Base-by-base conservation (phyloP, 768 basidiomycete species). In the Rhizopogon roseolus region DNA sequence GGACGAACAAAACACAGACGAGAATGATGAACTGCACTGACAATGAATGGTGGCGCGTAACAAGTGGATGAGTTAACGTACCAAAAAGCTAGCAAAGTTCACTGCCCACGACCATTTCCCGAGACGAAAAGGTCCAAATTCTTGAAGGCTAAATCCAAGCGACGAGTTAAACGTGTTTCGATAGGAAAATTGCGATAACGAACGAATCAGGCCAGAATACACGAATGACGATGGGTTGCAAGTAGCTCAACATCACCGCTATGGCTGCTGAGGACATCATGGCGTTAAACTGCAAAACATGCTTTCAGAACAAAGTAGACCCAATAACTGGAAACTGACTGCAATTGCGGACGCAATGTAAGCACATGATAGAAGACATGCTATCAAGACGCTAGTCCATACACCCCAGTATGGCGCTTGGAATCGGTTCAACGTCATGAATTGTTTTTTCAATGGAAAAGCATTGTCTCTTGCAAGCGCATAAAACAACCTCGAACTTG, bases 291-390 rank as follows among this genome's bases (percentile, higher is more conserved):
- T 75, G 49, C 43, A 8, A 32, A 51, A 44, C 19, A 41, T 17
- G 11, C 16, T 34, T 4, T 34, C 13, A 49, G 19, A n/a, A 27
- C 13, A 39, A 6, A n/a, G 28, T 3, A 25, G 7, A 7, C 32
- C 42, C 25, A 8, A 3, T 34, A 44, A 39, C 28, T 3, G 16
- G n/a, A 6, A 45, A 70, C 79, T 44, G 55, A 83, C 80, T 19
- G 79, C 81, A 52, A 82, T 74, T 1, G 73, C 63, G 4, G 79
- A 81, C 6, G 80, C 81, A 52, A 83, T 81, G 57, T 84, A 83
- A 36, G 81, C 76, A 57, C 79, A 81, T 34, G 78, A 81, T 46
- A 84, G 76, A 39, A 78, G 60, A 56, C 80, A 82, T 0, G 79
- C 81, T 29, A 79, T 60, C 19, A 80, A 54, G 5, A 81, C 81